A percentile compares a stretch with the other conserved stretches of the same genome.
These are phyloP conservation scores for Cymbidium sinense DNA, from an alignment of 106 monocot species.

Conservation along the genomic window DNA sequence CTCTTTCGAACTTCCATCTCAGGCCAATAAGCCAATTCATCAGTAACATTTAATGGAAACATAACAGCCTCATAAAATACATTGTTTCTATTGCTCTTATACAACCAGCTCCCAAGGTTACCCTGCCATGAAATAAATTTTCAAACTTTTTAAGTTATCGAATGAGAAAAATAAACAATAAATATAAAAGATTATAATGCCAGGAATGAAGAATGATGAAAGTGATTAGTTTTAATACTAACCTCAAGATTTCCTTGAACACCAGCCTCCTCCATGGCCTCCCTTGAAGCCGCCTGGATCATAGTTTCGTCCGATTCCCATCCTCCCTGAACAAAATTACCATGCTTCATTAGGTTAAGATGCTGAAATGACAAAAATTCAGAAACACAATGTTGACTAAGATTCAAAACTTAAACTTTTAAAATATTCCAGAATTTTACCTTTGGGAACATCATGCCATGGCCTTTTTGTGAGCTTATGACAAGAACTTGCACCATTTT, in stretches of 20 bases:
- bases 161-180: not conserved
- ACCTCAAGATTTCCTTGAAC: constrained; percentile 40
- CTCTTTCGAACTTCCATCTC: constrained; percentile 37
- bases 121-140: constrained; percentile 2
- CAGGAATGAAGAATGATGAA: too few relatives aligned
- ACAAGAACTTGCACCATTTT: constrained; percentile 50
- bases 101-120: constrained; percentile 48
- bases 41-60: constrained; percentile 50
- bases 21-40: constrained; percentile 38
- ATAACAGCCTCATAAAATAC: constrained; percentile 37
- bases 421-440: constrained; percentile 5
- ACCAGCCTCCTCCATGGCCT: constrained; percentile 54
- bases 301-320: constrained; percentile 46
- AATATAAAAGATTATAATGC: not conserved
- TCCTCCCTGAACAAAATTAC: constrained; percentile 27
- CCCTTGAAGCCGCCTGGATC: constrained; percentile 29
- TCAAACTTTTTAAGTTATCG: not conserved
- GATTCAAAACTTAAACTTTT: not conserved
- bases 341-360: not conserved
- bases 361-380: too few relatives aligned
- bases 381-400: not conserved
- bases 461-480: constrained; percentile 55
- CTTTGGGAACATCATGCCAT: constrained; percentile 67
- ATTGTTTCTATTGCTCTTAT: constrained; percentile 39
- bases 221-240: too few relatives aligned